These are phyloP conservation scores for Chrysosphaeria jannelii DNA, from an alignment of 2,329 filamentous ascomycete species.

Conservation along the genomic window DNA sequence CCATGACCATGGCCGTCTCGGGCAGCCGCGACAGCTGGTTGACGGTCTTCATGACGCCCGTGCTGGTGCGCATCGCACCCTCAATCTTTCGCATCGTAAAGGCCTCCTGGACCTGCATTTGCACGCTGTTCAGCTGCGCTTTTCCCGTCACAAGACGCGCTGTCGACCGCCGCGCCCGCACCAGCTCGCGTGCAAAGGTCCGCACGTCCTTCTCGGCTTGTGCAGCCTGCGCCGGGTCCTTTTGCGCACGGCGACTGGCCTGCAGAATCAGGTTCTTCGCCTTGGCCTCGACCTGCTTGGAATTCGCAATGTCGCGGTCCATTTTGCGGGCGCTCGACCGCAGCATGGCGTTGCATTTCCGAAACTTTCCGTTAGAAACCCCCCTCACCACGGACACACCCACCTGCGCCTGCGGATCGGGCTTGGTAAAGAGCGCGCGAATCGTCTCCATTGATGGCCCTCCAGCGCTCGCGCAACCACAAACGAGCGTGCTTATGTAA, in stretches of 20 bases:
- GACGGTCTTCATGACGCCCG: slow-evolving; percentile 91
- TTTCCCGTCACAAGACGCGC: slow-evolving; percentile 56
- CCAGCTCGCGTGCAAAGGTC: slow-evolving; percentile 63
- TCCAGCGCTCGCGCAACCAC: too few relatives aligned
- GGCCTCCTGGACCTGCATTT: slow-evolving; percentile 94
- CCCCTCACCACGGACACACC: slow-evolving; percentile 5
- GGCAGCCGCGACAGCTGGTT: slow-evolving; percentile 63
- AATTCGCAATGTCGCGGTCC: slow-evolving; percentile 63
- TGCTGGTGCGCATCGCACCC: slow-evolving; percentile 58
- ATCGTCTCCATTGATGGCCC: slow-evolving; percentile 50
- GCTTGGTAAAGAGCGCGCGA: slow-evolving; percentile 64
- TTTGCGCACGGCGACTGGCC: slow-evolving; percentile 53
- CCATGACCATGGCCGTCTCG: slow-evolving; percentile 69
- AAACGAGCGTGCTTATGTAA: too few relatives aligned
- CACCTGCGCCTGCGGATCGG: slow-evolving; percentile 82
- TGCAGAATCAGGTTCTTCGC: slow-evolving; percentile 62
- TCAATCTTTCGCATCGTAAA: slow-evolving; percentile 92
- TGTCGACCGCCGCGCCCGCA: slow-evolving; percentile 49
- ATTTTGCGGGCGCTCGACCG: slow-evolving; percentile 76
- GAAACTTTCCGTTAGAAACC: slow-evolving; percentile 25
- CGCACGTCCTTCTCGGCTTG: slow-evolving; percentile 64
- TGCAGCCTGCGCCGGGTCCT: slow-evolving; percentile 45
- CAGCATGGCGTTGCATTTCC: slow-evolving; percentile 82
- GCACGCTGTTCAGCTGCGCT: slow-evolving; percentile 71
- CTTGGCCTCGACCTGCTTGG: slow-evolving; percentile 55